Conservation (phyloP, 73 alveolate genomes). For the Tetrahymena borealis region DNA sequence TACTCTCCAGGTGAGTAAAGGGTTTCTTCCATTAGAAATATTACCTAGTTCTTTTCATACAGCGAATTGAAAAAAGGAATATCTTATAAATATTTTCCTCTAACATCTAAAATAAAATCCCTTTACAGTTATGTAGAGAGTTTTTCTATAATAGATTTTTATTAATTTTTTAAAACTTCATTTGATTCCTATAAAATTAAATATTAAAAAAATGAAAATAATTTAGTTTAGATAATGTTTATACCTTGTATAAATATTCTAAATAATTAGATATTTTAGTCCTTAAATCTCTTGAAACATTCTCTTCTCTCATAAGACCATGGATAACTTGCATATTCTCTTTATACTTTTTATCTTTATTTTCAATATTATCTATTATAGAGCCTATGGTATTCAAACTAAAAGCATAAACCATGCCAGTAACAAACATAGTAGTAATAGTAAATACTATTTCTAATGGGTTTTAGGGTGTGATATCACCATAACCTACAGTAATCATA, state of each 20-base stretch:
- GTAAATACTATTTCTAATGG: constrained; percentile 17
- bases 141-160: neutral
- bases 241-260: neutral
- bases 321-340: constrained; percentile 36
- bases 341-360: constrained; percentile 3
- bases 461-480: constrained; percentile 39
- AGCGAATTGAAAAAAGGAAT: neutral
- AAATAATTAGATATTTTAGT: neutral
- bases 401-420: constrained; percentile 28
- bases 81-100: neutral
- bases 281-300: neutral
- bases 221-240: neutral
- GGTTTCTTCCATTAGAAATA: neutral
- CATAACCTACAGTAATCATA: constrained; percentile 46
- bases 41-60: neutral
- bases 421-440: constrained; percentile 25
- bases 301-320: constrained; percentile 14
- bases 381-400: constrained; percentile 27
- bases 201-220: neutral
- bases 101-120: neutral
- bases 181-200: neutral
- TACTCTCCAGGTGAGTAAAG: neutral
- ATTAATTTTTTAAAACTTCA: neutral
- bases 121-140: neutral
- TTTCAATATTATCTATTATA: constrained; percentile 23